Percentiles rank a stretch among this genome's conserved stretches.
These are phyloP conservation scores for Leishmania tarentolae DNA, from an alignment of 208 protist genomes.

Conservation along the genomic window DNA sequence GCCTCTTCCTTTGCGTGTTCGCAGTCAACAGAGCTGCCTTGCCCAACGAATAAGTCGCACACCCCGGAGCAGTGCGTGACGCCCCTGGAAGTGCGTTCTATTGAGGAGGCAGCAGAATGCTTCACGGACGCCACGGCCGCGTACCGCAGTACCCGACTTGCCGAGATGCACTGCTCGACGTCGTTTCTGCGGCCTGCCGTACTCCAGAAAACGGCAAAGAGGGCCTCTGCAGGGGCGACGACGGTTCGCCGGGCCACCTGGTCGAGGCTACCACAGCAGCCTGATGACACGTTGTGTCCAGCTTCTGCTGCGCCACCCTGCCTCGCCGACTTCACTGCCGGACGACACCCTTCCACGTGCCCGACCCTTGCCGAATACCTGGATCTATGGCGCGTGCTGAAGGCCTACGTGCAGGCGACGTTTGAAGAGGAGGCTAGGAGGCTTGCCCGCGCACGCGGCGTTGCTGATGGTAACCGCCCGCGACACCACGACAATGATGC, in stretches of 20 bases:
- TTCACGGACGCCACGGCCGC: conserved; percentile 4
- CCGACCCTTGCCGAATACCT: conserved; percentile 27
- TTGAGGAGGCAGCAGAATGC: conserved; percentile 6
- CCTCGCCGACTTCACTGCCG: conserved; percentile 21
- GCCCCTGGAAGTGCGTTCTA: neutral
- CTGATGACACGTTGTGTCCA: neutral
- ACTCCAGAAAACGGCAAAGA: conserved; percentile 10
- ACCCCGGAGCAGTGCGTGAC: neutral
- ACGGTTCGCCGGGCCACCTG: neutral
- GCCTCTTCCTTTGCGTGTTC: neutral
- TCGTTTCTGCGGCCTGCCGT: conserved; percentile 30
- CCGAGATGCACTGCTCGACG: conserved; percentile 19
- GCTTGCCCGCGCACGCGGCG: neutral
- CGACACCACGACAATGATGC: neutral
- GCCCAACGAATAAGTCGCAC: neutral
- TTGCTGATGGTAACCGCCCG: neutral
- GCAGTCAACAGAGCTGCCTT: neutral
- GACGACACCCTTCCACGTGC: conserved; percentile 5
- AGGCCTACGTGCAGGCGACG: conserved; percentile 22
- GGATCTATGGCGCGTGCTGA: conserved; percentile 32
- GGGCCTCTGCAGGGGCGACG: neutral
- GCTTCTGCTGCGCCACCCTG: conserved; percentile 6
- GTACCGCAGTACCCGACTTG: conserved; percentile 13
- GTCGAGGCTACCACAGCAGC: neutral
- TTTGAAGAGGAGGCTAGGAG: conserved; percentile 22